Percentiles rank a stretch among this genome's conserved stretches.
These are phyloP conservation scores for Trichophaea hybrida DNA, from an alignment of 2,329 filamentous ascomycete species.

Conservation along the genomic window DNA sequence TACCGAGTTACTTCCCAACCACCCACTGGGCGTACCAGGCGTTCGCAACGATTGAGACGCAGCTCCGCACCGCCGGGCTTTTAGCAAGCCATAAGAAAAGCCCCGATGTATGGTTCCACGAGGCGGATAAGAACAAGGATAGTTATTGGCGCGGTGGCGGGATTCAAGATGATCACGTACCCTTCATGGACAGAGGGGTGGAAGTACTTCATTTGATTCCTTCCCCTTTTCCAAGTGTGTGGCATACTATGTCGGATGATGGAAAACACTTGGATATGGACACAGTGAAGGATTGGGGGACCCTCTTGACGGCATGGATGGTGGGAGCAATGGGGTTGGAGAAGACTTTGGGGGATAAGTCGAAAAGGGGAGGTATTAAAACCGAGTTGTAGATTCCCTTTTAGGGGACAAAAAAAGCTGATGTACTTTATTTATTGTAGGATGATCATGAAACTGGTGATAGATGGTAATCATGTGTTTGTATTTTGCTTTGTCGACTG, in stretches of 20 bases:
- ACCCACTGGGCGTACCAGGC: conserved; percentile 87
- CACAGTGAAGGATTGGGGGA: conserved; percentile 76
- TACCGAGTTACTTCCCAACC: conserved; percentile 76
- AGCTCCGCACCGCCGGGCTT: conserved; percentile 51
- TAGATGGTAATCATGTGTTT: too few species aligned
- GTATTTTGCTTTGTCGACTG: too few species aligned
- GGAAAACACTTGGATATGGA: conserved; percentile 67
- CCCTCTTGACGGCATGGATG: conserved; percentile 67
- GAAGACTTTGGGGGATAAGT: conserved; percentile 33
- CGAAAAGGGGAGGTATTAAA: conserved; percentile 2
- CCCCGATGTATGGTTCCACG: conserved; percentile 46
- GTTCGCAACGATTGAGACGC: conserved; percentile 58
- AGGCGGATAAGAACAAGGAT: conserved; percentile 40
- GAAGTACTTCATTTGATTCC: conserved; percentile 84
- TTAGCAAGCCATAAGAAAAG: conserved; percentile 43
- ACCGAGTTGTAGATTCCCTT: neutral
- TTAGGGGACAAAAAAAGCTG: neutral
- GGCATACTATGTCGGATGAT: conserved; percentile 77
- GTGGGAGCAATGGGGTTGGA: conserved; percentile 87
- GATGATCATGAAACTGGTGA: too few species aligned
- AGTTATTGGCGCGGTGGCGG: conserved; percentile 37
- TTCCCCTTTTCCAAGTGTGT: conserved; percentile 63
- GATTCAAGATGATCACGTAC: conserved; percentile 78
- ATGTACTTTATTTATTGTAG: neutral
- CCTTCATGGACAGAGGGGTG: conserved; percentile 76